Base-by-base conservation (phyloP, 495 filamentous ascomycete genomes). In the Zalerion maritima region DNA sequence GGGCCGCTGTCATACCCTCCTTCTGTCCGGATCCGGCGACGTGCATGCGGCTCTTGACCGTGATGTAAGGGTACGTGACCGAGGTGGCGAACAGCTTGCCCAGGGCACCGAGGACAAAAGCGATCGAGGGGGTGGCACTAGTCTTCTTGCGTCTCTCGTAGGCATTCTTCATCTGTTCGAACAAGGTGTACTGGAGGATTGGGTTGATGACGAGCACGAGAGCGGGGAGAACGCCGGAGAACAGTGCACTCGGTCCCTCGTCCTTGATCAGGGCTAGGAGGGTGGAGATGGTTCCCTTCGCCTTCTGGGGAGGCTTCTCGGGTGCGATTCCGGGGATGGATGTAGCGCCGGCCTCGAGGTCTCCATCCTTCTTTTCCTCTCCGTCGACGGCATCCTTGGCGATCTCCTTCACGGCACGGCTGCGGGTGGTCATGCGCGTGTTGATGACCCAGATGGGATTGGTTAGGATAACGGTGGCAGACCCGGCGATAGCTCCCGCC, bases 391-490 rank as follows among this genome's bases (percentile, higher is more conserved):
- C 44, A 22, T 64, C 64, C 6, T 72, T 65, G 5, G 71, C 50
- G 14, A 59, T 47, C 32, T 64, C 53, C 35, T 73, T 63, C 3
- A 71, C 59, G 3, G 58, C 55, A 7, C 67, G 67, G 48, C 77
- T 76, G 39, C 83, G 74, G 16, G 91, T 85, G 6, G 89, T 96
- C 83, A 97, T 91, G 40, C 89, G 75, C 12, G 89, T 97, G 61
- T 97, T 97, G 38, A 97, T 66, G 8, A 97, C 89, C 89, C 89
- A 97, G 46, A 97, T 96, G 6, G 89, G 89, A 55, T 97, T 97
- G 7, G 89, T 97, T 35, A 93, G 65, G 34, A 97, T 62, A 31
- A 97, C 89, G 3, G 91, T 96, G 4, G 87, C 87, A 45, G 73
- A 81, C 0, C 89, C 89, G 12, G 89, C 89, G 40, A 97, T 64